These are phyloP conservation scores for Hypsizygus ulmarius DNA, from an alignment of 1,284 basidiomycete genomes.

Conservation along the genomic window DNA sequence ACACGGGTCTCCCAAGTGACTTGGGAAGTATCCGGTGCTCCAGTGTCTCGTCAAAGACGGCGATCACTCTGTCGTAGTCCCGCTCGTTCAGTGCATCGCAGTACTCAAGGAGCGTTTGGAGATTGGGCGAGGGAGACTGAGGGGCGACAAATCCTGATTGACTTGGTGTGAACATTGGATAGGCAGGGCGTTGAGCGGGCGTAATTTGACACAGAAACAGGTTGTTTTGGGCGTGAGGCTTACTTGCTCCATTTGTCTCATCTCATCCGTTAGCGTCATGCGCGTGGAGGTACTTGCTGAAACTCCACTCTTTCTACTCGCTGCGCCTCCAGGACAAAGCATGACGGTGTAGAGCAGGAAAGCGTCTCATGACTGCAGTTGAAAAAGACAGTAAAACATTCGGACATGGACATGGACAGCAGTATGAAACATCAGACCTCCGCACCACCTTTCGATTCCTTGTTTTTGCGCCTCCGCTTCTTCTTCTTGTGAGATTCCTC, in stretches of 20 bases:
- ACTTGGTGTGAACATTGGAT: conserved; percentile 21
- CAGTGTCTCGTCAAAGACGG: conserved; percentile 31
- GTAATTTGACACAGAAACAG: neutral
- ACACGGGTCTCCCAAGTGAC: conserved; percentile 32
- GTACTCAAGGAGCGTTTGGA: conserved; percentile 31
- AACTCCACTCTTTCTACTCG: too few species aligned
- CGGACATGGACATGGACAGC: neutral
- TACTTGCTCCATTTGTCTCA: neutral
- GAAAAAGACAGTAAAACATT: too few species aligned
- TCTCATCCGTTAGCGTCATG: neutral
- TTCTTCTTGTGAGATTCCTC: conserved; percentile 17
- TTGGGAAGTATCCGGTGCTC: conserved; percentile 36
- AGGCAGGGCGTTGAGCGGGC: neutral
- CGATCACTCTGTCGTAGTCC: conserved; percentile 26
- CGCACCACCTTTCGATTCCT: conserved; percentile 11
- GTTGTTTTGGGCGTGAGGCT: neutral
- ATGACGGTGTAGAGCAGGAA: too few species aligned
- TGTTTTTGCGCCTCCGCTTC: conserved; percentile 25
- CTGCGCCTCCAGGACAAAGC: too few species aligned
- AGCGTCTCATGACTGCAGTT: too few species aligned
- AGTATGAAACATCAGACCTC: neutral
- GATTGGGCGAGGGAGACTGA: conserved; percentile 29
- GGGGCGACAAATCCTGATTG: conserved; percentile 26
- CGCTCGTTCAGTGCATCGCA: conserved; percentile 29
- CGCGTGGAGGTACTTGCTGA: too few species aligned